Evolutionary conservation across 805 yeast species (phyloP), one percentile per base, ranked within the genome.

Genomic region (Zygoascus flipseniorum): DNA sequence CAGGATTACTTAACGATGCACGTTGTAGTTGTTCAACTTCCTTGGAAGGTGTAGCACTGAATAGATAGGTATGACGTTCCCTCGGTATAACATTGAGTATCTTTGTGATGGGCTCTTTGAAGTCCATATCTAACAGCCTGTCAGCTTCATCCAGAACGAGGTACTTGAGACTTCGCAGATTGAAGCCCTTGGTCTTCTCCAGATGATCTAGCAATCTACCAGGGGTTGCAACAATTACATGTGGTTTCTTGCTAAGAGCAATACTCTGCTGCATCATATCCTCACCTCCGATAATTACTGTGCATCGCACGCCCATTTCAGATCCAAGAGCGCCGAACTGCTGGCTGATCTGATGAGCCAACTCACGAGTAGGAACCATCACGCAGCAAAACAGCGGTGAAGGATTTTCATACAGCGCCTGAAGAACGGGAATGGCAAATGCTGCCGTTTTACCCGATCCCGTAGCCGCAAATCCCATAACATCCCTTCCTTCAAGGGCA

Each of bases 381-480:
- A 93, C 93, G 60, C 93, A 81, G 3, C 95, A 96, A 69, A 81
- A 93, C 62, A 86, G 86, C 2, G 97, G 90, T 1, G 85, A 76
- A 63, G 92, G 96, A 28, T 84, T 89, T 52, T 88, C 82, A 89
- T 96, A 90, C 48, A 93, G 74, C 1, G 88, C 83, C 68, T 93
- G 97, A 32, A 93, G 75, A 46, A 93, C 88, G 1, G 99, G 99
- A 50, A 93, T 81, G 8, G 98, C 97, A 75, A 93, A 93, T 0
- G 99, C 99, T 0, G 98, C 99, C 0, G 99, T 93, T 69, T 92
- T 92, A 58, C 99, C 99, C 3, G 97, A 88, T 46, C 99, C 99
- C 0, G 99, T 92, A 65, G 92, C 97, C 0, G 99, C 99, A 57
- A 92, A 77, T 13, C 99, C 99, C 64, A 92, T 89, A 47, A 92